Base-by-base conservation (phyloP, 345 rosid species). In the Dovyalis caffra region DNA sequence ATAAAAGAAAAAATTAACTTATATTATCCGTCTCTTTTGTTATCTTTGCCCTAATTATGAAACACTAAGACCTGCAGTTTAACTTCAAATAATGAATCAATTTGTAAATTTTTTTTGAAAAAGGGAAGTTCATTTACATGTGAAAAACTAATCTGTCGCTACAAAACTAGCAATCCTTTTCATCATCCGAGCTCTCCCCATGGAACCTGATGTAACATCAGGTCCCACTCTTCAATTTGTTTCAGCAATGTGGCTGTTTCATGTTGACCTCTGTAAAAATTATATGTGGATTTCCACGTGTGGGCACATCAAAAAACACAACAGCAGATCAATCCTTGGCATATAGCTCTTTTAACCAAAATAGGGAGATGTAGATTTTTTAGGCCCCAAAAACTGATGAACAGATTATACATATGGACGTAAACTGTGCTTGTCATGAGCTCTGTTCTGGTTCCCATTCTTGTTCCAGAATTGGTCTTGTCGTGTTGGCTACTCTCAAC, bases 371-470 rank as follows among this genome's bases (percentile, higher is more conserved):
- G 65, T 1, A 25, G 32, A 72, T 65, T 69, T 71, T 73, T 32
- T 53, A 45, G 64, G 78, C 56, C 60, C 53, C 15, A 21, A 21
- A 73, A 63, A 35, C 25, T 68, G 69, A 64, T 35, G 49, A 60
- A 57, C 62, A 51, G 66, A 62, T 29, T 69, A 20, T 60, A 34
- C n/a, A 38, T 67, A 33, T 45, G 64, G 21, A 57, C 67, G 75
- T 74, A 89, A 75, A 83, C 83, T 76, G 86, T 33, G 83, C 89
- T 91, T 58, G 88, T 73, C 75, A 91, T 70, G 58, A 90, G 93
- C 78, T 92, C 93, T 69, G 85, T 78, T 56, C 80, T 83, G 38
- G 33, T 76, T 72, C 70, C 82, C 53, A 1, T 79, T 82, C 83
- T 80, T 71, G 87, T 77, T 78, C 65, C 80, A 35, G 85, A 65